phyloP scores from a whole-genome alignment of 805 yeast genomes.

The Metschnikowia peoriensis region DNA sequence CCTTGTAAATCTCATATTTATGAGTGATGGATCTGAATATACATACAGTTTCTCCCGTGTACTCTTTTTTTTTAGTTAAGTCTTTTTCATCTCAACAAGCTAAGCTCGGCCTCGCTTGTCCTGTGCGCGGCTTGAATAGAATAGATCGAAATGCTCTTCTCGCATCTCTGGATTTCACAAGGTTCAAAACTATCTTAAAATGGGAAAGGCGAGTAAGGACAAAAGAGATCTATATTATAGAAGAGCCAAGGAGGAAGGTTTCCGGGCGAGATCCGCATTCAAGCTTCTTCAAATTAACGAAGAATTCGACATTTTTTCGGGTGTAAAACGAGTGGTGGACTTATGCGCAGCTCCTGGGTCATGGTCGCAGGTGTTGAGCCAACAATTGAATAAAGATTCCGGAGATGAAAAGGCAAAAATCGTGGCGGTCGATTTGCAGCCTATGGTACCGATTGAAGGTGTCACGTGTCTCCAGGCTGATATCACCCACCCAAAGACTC shows the following conservation, averaged over 20 bases:
- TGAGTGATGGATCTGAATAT: no score
- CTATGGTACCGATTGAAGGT: slow-evolving; percentile 94
- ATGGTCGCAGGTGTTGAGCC: slow-evolving; percentile 92
- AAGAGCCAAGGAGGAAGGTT: slow-evolving; percentile 96
- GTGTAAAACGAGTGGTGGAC: slow-evolving; percentile 83
- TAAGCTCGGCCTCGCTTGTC: background rate
- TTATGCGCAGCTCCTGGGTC: slow-evolving; percentile 81
- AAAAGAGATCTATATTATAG: slow-evolving; percentile 89
- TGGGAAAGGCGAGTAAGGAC: slow-evolving; percentile 94
- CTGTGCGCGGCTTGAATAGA: slow-evolving; percentile 1
- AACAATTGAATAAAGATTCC: slow-evolving; percentile 46
- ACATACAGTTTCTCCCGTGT: no score
- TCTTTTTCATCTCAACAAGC: background rate
- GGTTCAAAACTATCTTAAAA: background rate
- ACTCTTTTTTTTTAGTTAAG: no score
- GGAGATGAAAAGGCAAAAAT: slow-evolving; percentile 55
- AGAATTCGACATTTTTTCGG: slow-evolving; percentile 77
- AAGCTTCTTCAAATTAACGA: slow-evolving; percentile 88
- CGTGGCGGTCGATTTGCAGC: slow-evolving; percentile 94
- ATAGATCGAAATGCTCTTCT: slow-evolving; percentile 1
- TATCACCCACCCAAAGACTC: slow-evolving; percentile 92
- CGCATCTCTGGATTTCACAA: background rate
- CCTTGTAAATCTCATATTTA: no score
- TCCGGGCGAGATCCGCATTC: slow-evolving; percentile 96
- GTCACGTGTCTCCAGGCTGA: slow-evolving; percentile 93